Evolutionary conservation across 768 basidiomycete species (phyloP).

Genomic region (Amanita subjunquillea): DNA sequence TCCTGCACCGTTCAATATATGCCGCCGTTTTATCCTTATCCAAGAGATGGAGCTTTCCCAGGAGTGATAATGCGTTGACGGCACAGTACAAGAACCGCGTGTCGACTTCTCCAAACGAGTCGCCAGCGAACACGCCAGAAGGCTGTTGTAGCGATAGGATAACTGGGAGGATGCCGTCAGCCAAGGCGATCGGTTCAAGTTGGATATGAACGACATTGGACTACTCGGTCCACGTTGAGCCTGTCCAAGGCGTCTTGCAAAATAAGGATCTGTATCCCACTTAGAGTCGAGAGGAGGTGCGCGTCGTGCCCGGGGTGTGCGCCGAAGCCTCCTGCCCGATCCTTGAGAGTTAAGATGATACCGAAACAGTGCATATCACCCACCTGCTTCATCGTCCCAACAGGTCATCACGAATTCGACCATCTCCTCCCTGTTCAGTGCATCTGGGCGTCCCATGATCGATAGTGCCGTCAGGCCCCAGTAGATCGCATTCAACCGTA

Average conservation of each 20-base stretch:
- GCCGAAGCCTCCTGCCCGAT: slow-evolving; percentile 69
- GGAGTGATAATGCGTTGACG: slow-evolving; percentile 71
- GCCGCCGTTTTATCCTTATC: slow-evolving; percentile 56
- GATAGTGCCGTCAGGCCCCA: slow-evolving; percentile 91
- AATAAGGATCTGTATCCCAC: slow-evolving; percentile 85
- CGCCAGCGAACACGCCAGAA: slow-evolving; percentile 85
- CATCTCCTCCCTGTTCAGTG: slow-evolving; percentile 75
- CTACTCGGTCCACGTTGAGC: slow-evolving; percentile 60
- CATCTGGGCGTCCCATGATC: slow-evolving; percentile 70
- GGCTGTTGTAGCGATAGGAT: slow-evolving; percentile 77
- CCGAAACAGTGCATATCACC: not conserved
- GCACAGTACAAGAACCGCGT: slow-evolving; percentile 88
- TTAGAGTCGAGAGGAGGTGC: slow-evolving; percentile 77
- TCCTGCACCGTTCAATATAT: slow-evolving; percentile 72
- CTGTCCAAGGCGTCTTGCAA: slow-evolving; percentile 76
- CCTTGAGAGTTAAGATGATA: not conserved
- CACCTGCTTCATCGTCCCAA: slow-evolving; percentile 87
- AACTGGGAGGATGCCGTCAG: slow-evolving; percentile 32
- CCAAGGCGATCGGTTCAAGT: not conserved
- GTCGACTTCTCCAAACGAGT: slow-evolving; percentile 85
- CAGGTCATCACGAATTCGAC: slow-evolving; percentile 88
- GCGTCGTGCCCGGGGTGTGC: slow-evolving; percentile 92
- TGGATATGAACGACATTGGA: slow-evolving; percentile 39
- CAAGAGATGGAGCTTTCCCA: slow-evolving; percentile 63
- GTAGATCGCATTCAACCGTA: slow-evolving; percentile 92